Evolutionary conservation across 345 rosid genomes (phyloP), one percentile per base, ranked within the genome.

Genomic region (Triadica sebifera): DNA sequence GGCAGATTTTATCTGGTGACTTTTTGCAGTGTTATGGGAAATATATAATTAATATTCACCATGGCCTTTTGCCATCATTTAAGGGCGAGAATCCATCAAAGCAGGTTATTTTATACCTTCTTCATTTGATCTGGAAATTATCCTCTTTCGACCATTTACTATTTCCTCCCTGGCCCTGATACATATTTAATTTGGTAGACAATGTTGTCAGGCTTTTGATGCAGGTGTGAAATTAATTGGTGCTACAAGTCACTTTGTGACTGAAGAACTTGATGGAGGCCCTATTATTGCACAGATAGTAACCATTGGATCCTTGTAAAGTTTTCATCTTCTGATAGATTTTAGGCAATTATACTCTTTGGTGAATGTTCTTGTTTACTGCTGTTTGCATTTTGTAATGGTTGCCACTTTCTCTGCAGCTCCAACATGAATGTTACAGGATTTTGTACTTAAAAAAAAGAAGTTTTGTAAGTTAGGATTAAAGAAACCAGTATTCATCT

Each of bases 211-310:
- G 99, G 99, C 99, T 82, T 95, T 90, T 85, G 97, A 95, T 76
- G 93, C 93, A 0, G 99, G 99, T 46, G 99, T 95, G 68, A 95
- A 95, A 79, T 75, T 95, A 67, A 95, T 95, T 45, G 99, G 99
- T 70, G 98, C 99, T 61, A 95, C 99, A 68, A 85, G 84, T 82
- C 99, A 95, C 83, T 92, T 94, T 67, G 97, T 95, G 74, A 89
- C 96, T 3, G 97, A 93, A 87, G 96, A 89, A 81, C 99, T 93
- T 71, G 99, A 95, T 84, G 85, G 86, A 22, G 99, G 99, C 69
- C 94, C 99, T 65, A 93, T 95, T 75, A 93, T 95, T 77, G 99
- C 91, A 72, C 99, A 93, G 83, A 93, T 93, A 98, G 99, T 93
- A 78, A 76, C 25, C 71, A 29, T 19, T 39, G 52, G 20, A 17